phyloP scores from a whole-genome alignment of 257 asterid genomes.

The Haberlea rhodopensis region DNA sequence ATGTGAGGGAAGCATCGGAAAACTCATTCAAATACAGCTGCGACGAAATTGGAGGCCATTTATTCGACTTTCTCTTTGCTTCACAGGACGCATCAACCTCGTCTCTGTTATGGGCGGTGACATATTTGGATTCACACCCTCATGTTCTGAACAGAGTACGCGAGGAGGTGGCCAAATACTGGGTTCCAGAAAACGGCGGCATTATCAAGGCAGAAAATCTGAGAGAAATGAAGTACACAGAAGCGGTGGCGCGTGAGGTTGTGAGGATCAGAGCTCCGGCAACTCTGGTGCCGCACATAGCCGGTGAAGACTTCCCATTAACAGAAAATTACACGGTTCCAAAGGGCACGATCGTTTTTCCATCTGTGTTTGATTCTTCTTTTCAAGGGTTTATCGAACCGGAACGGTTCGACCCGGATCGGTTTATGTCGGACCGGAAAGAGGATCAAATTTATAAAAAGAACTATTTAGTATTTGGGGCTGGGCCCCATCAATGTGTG shows the following conservation, averaged over 20 bases:
- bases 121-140: conserved; percentile 62
- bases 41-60: conserved; percentile 61
- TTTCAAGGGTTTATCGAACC: conserved; percentile 83
- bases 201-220: conserved; percentile 53
- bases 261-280: conserved; percentile 86
- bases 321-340: conserved; percentile 63
- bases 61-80: conserved; percentile 83
- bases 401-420: conserved; percentile 80
- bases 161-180: conserved; percentile 45
- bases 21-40: conserved; percentile 29
- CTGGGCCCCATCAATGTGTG: conserved; percentile 93
- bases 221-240: conserved; percentile 77
- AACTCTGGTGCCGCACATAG: conserved; percentile 93
- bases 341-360: conserved; percentile 79
- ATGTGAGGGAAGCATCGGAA: conserved; percentile 36
- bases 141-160: conserved; percentile 50
- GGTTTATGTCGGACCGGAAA: conserved; percentile 74
- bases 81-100: conserved; percentile 93
- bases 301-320: conserved; percentile 64
- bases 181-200: conserved; percentile 53
- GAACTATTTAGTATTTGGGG: conserved; percentile 79
- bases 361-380: conserved; percentile 85
- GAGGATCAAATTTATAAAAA: conserved; percentile 72
- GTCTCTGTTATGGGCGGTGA: conserved; percentile 73
- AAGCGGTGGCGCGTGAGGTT: conserved; percentile 92